These are phyloP conservation scores for Capronia epimyces DNA, from an alignment of 2,329 filamentous ascomycete species.

Conservation along the genomic window DNA sequence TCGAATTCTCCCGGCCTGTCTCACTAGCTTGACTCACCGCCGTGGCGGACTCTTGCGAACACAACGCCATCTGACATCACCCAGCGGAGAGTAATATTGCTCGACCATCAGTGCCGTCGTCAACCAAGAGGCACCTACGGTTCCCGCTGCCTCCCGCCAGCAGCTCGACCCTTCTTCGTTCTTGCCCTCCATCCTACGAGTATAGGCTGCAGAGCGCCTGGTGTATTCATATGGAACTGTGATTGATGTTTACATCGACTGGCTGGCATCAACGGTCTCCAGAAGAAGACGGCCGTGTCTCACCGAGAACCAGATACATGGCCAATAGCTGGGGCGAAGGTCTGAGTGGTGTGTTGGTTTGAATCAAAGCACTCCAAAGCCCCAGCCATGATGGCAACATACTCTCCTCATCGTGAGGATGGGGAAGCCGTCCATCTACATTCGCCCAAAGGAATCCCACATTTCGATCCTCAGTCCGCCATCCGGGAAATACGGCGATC, in stretches of 20 bases:
- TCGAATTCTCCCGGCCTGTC: not conserved
- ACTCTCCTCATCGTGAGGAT: slow-evolving; percentile 46
- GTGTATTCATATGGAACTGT: not conserved
- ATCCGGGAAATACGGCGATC: slow-evolving; percentile 81
- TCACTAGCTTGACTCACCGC: not conserved
- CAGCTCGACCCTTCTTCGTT: not conserved
- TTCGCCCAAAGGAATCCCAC: slow-evolving; percentile 76
- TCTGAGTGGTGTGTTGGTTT: slow-evolving; percentile 7
- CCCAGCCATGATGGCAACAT: slow-evolving; percentile 42
- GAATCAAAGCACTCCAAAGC: slow-evolving; percentile 10
- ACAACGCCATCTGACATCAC: not conserved
- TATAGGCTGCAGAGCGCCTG: not conserved
- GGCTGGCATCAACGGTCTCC: not conserved
- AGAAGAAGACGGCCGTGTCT: slow-evolving; percentile 2
- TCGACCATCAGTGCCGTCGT: not conserved
- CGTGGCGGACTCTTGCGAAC: not conserved
- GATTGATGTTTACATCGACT: not conserved
- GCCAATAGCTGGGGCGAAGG: slow-evolving; percentile 10
- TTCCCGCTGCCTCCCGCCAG: not conserved
- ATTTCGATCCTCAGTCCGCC: slow-evolving; percentile 74
- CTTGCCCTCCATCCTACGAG: not conserved
- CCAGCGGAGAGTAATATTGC: not conserved
- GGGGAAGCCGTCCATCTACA: slow-evolving; percentile 80
- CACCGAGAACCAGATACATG: slow-evolving; percentile 14
- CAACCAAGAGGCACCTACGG: not conserved